Base-by-base conservation (phyloP, 164 flowering plant species). In the Echeveria elegans region DNA sequence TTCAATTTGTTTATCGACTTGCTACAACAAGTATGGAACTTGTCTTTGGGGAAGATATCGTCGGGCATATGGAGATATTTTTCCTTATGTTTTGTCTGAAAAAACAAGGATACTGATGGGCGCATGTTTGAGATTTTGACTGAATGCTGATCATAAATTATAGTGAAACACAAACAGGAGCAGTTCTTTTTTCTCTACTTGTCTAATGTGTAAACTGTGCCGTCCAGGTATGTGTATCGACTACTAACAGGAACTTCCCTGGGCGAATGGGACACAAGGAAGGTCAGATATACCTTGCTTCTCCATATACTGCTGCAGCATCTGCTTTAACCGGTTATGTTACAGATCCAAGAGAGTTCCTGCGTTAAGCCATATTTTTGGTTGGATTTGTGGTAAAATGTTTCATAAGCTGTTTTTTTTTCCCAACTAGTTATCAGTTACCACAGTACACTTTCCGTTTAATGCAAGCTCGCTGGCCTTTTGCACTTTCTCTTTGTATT, bases 211-310 rank as follows among this genome's bases (percentile, higher is more conserved):
- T 1, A 28, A 15, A 0, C 18, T 40, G 32, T 26, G 48, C 6
- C 14, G 29, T 78, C 73, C 86, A 90, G 99, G 97, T 91, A 7
- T 91, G 97, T 75, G 97, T 94, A 8, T 91, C 97, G 26, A 91
- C 97, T 28, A 94, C 98, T 16, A 94, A 91, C 66, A 83, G 99
- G 77, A 94, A 94, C 84, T 91, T 94, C 83, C 99, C 95, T 2
- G 97, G 99, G 0, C 79, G 96, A 66, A 94, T 91, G 97, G 98
- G 98, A 24, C 92, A 91, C 85, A 94, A 82, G 73, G 97, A 94
- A 81, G 96, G 96, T 50, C 89, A 94, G 74, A 86, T 94, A 43
- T 91, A 94, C 73, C 83, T 91, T n/a, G 99, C 99, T 66, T 94
- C 99, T 21, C 96, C 99, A 1, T 91, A 78, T 66, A 91, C 97